A percentile compares a stretch with the other conserved stretches of the same genome.
Conservation (phyloP, 75 land plant species). For the Sequoia sempervirens region DNA sequence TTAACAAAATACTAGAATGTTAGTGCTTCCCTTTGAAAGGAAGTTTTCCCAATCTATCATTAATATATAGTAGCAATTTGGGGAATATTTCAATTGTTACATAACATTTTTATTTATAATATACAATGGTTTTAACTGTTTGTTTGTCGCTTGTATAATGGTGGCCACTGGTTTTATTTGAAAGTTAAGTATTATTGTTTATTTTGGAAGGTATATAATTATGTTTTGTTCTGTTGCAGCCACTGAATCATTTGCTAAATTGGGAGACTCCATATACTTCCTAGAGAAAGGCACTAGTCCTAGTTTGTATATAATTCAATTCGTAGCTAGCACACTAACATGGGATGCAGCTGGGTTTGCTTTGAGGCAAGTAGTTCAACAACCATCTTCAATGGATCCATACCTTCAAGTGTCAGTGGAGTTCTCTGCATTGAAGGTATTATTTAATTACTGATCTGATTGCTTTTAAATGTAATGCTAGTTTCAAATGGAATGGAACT, state of each 20-base stretch:
- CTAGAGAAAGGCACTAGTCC: slow-evolving; percentile 50
- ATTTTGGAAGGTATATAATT: not conserved
- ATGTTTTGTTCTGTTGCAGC: slow-evolving; percentile 34
- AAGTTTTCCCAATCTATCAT: not conserved
- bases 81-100: not conserved
- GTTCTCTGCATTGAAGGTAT: slow-evolving; percentile 42
- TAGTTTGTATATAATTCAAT: slow-evolving; percentile 66
- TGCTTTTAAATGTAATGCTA: not conserved
- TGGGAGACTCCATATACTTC: slow-evolving; percentile 97
- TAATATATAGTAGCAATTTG: too few relatives aligned
- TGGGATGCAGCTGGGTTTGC: slow-evolving; percentile 65
- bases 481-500: not conserved
- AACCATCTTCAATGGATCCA: slow-evolving; percentile 49
- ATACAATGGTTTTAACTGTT: not conserved
- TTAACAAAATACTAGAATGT: too few relatives aligned
- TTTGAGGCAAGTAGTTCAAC: slow-evolving; percentile 48
- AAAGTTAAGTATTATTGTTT: not conserved
- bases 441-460: not conserved
- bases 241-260: slow-evolving; percentile 92
- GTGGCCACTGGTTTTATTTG: not conserved
- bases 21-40: not conserved
- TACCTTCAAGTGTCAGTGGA: slow-evolving; percentile 41
- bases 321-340: slow-evolving; percentile 52
- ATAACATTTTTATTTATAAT: not conserved
- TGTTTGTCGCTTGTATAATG: not conserved